These are phyloP conservation scores for Mycosphaerella arachidis DNA, from an alignment of 2,329 filamentous ascomycete genomes.

Conservation along the genomic window DNA sequence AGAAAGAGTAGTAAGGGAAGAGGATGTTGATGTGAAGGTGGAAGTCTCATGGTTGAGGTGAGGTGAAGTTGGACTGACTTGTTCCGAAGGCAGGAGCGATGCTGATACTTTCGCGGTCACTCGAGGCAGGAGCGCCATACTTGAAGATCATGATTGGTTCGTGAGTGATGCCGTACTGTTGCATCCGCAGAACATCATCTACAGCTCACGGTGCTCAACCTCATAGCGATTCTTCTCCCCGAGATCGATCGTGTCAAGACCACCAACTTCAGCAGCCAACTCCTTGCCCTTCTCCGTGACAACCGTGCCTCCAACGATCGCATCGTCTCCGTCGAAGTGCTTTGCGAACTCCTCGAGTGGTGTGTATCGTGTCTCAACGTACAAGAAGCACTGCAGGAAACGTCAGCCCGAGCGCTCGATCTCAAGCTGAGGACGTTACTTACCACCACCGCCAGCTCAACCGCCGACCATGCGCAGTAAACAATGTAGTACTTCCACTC, in stretches of 20 bases:
- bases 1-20: neutral
- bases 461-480: constrained; percentile 31
- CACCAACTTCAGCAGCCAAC: constrained; percentile 26
- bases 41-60: neutral
- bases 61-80: constrained; percentile 3
- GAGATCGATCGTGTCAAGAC: constrained; percentile 20
- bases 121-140: neutral
- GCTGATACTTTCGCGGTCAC: constrained; percentile 1
- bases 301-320: constrained; percentile 34
- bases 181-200: neutral
- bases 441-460: constrained; percentile 31
- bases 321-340: constrained; percentile 42
- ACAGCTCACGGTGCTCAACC: constrained; percentile 26
- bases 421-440: neutral
- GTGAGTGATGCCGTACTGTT: neutral
- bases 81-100: neutral
- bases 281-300: constrained; percentile 33
- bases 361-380: constrained; percentile 42
- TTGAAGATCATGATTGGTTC: neutral
- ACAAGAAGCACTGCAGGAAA: constrained; percentile 26
- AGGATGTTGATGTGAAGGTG: neutral
- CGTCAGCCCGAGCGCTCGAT: neutral
- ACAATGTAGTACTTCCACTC: constrained; percentile 32
- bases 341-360: constrained; percentile 45
- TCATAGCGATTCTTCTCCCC: constrained; percentile 18